Percentiles rank a stretch among this genome's conserved stretches.
Evolutionary conservation across 257 asterid species (phyloP).

Genomic region (Nicotiana knightiana): DNA sequence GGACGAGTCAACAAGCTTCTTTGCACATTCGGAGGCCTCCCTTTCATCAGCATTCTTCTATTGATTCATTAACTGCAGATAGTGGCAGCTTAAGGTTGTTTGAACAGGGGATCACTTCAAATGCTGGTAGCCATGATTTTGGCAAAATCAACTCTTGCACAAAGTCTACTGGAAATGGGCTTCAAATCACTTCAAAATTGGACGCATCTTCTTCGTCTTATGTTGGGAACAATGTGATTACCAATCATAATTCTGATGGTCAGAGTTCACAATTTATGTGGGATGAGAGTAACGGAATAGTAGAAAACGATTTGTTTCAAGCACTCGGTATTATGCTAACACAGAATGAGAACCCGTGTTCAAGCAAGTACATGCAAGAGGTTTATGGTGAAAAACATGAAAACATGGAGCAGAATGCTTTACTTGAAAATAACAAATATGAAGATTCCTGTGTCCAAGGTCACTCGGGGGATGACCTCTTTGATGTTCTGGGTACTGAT

Average conservation of each 20-base stretch:
- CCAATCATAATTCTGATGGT: constrained; percentile 16
- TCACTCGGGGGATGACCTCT: constrained; percentile 64
- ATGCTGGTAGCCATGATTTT: background rate
- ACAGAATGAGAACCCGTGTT: constrained; percentile 15
- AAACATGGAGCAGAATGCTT: constrained; percentile 20
- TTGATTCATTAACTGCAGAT: constrained; percentile 3
- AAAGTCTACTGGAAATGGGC: background rate
- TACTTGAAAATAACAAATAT: constrained; percentile 11
- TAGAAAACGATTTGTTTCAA: constrained; percentile 28
- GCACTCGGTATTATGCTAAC: constrained; percentile 24
- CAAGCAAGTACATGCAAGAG: constrained; percentile 24
- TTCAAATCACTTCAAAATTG: constrained; percentile 19
- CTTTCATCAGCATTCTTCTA: constrained; percentile 11
- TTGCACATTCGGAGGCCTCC: constrained; percentile 19
- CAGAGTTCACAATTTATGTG: constrained; percentile 5
- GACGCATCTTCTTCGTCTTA: constrained; percentile 21
- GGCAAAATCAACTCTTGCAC: constrained; percentile 8
- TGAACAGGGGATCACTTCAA: background rate
- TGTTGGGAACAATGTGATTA: constrained; percentile 17
- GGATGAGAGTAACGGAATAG: constrained; percentile 16
- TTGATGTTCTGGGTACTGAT: constrained; percentile 78
- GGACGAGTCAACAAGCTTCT: constrained; percentile 44
- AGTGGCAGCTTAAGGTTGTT: background rate
- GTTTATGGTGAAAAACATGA: constrained; percentile 30
- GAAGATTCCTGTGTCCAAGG: constrained; percentile 29